These are phyloP conservation scores for Ustilago trichophora DNA, from an alignment of 1,284 basidiomycete species.

Conservation along the genomic window DNA sequence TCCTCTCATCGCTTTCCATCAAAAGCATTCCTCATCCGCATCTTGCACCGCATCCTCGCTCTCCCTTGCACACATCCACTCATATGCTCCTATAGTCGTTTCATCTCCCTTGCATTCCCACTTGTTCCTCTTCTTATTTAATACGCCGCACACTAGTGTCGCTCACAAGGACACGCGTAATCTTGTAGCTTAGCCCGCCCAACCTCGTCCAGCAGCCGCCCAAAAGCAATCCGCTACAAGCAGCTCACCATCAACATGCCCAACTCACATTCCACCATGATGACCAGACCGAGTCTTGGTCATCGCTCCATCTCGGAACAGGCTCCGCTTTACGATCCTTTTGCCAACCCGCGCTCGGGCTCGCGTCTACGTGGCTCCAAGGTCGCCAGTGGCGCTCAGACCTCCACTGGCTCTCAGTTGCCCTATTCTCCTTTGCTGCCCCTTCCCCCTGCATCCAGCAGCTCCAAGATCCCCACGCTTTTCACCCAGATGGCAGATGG, in stretches of 20 bases:
- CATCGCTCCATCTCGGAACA: constrained; percentile 46
- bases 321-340: constrained; percentile 30
- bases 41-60: constrained; percentile 11
- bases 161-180: too few species aligned
- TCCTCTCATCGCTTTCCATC: background rate
- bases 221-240: background rate
- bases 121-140: background rate
- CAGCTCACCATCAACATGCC: constrained; percentile 6
- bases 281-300: constrained; percentile 28
- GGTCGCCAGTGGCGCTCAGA: constrained; percentile 24
- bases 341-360: constrained; percentile 15
- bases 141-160: background rate
- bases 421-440: constrained; percentile 40
- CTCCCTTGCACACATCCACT: background rate
- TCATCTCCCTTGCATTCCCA: background rate
- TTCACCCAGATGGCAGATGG: background rate
- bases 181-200: too few species aligned
- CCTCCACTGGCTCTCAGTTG: constrained; percentile 17
- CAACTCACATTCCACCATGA: constrained; percentile 2
- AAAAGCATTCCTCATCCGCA: constrained; percentile 15
- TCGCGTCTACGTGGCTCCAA: constrained; percentile 28
- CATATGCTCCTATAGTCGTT: background rate
- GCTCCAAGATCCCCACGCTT: background rate
- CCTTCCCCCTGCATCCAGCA: constrained; percentile 20
- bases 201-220: too few species aligned